phyloP scores from a whole-genome alignment of 1,284 basidiomycete genomes.

The Leccinum pachyderme region DNA sequence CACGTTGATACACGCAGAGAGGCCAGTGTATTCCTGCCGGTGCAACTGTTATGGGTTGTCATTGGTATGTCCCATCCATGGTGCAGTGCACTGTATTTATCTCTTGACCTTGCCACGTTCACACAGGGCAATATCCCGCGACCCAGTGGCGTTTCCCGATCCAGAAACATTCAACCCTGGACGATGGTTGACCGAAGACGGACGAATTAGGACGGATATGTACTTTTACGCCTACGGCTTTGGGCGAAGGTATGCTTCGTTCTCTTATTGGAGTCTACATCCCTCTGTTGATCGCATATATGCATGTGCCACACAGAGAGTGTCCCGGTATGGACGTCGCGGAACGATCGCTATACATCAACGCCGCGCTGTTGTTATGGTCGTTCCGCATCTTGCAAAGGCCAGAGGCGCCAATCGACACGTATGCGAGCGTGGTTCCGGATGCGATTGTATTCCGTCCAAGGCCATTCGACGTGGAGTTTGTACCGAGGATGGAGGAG shows the following conservation, averaged over 20 bases:
- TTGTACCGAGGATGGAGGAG: background rate
- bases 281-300: background rate
- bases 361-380: slow-evolving; percentile 35
- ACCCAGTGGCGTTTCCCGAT: slow-evolving; percentile 20
- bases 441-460: background rate
- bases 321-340: slow-evolving; percentile 32
- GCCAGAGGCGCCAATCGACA: slow-evolving; percentile 12
- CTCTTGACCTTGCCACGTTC: background rate
- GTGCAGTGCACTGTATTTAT: background rate
- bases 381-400: slow-evolving; percentile 37
- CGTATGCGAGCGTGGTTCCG: background rate
- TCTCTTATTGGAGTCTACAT: background rate
- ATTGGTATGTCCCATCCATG: slow-evolving; percentile 8
- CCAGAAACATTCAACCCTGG: slow-evolving; percentile 36
- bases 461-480: background rate
- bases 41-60: slow-evolving; percentile 11
- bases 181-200: slow-evolving; percentile 37
- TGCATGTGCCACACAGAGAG: slow-evolving; percentile 1
- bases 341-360: slow-evolving; percentile 36
- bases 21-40: slow-evolving; percentile 16
- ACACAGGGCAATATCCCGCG: slow-evolving; percentile 14
- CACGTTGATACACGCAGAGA: slow-evolving; percentile 3
- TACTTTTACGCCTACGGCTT: slow-evolving; percentile 37
- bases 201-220: slow-evolving; percentile 30
- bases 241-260: slow-evolving; percentile 33